phyloP scores from a whole-genome alignment of 768 basidiomycete species.

The Filobasidium wieringae region DNA sequence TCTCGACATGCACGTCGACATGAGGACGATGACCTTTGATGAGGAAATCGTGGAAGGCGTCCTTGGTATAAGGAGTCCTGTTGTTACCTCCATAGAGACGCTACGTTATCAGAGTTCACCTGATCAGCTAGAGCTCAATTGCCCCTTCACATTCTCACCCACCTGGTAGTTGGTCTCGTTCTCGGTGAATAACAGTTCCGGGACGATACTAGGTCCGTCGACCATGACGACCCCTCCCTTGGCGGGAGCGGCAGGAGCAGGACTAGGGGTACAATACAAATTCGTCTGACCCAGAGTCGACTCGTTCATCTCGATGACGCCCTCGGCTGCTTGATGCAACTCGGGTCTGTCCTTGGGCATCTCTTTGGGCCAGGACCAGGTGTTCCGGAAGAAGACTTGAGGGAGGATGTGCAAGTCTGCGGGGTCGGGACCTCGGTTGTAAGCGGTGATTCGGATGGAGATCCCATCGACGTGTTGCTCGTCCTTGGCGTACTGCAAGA shows the following conservation, averaged over 20 bases:
- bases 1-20: slow-evolving; percentile 13
- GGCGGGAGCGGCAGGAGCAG: slow-evolving; percentile 67
- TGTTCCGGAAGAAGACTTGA: slow-evolving; percentile 94
- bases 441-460: slow-evolving; percentile 86
- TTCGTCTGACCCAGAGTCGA: slow-evolving; percentile 61
- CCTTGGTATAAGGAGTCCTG: slow-evolving; percentile 72
- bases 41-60: slow-evolving; percentile 97
- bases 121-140: too few species aligned
- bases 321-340: slow-evolving; percentile 38
- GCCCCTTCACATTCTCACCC: too few species aligned
- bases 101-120: too few species aligned
- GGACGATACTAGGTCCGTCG: slow-evolving; percentile 57
- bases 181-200: slow-evolving; percentile 84
- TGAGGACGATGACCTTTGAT: slow-evolving; percentile 67
- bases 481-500: slow-evolving; percentile 85
- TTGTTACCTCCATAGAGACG: slow-evolving; percentile 84
- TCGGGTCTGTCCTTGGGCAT: slow-evolving; percentile 38
- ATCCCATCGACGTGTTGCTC: slow-evolving; percentile 77
- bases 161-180: slow-evolving; percentile 87
- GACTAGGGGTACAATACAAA: slow-evolving; percentile 81
- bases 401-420: slow-evolving; percentile 90
- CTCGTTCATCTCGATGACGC: slow-evolving; percentile 50
- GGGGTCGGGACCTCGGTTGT: slow-evolving; percentile 91
- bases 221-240: slow-evolving; percentile 48
- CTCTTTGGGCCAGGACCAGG: slow-evolving; percentile 78